Evolutionary conservation across 2,329 filamentous ascomycete species (phyloP), one percentile per base, ranked within the genome.

Genomic region (Tolypocladium inflatum): DNA sequence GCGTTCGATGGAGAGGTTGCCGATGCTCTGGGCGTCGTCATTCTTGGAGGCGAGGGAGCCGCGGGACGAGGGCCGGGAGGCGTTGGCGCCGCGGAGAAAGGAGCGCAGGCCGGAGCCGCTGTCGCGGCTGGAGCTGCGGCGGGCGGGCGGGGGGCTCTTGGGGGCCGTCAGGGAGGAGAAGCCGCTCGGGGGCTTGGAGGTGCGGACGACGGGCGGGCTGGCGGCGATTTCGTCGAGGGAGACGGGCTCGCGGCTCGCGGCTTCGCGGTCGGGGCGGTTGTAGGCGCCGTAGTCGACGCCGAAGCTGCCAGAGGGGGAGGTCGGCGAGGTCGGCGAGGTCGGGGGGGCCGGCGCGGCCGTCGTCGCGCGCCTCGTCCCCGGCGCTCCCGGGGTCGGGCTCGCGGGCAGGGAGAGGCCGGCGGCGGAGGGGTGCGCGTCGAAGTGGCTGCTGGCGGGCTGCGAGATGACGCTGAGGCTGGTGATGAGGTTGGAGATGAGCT

Each of bases 111-210:
- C 81, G 23, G 80, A 78, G 48, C 73, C 73, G 45, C 75, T 71
- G 37, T 82, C 81, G 60, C 77, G 77, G 56, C 74, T 73, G 23
- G 79, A 76, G 35, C 76, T 83, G 61, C 78, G 83, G 59, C 78
- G 80, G 35, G 57, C 41, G 19, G 54, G 1, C 39, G 61, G 62
- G 23, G 78, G 77, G 19, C 74, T 82, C 64, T 80, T 85, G 59
- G 80, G 80, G 0, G 86, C 82, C n/a, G 87, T 91, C 55, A 89
- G 74, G 21, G 85, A 75, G 11, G 89, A 91, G 65, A 86, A 84
- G 57, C 89, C 89, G 55, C 88, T 90, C 0, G 89, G 89, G 9
- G 87, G 88, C 70, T 92, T 92, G 38, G 90, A 84, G 38, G 92
- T 96, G 62, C 88, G 86, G 65, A 95, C 82, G 57, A 93, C 82